Evolutionary conservation across 192 early-diverging fungal genomes (phyloP), one percentile per base, ranked within the genome.

Genomic region (Mortierella alpina): DNA sequence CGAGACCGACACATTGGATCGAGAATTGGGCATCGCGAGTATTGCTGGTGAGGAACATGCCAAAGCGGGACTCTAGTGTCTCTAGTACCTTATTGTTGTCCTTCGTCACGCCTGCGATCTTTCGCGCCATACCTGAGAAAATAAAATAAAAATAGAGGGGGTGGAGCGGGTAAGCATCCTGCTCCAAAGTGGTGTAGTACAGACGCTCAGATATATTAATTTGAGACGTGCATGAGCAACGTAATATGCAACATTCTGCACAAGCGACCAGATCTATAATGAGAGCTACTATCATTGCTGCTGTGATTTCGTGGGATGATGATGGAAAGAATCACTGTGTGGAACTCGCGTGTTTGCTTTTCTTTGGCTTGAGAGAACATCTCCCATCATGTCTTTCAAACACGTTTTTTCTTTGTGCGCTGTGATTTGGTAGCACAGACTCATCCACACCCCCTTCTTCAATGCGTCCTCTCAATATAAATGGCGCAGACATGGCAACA

Each of bases 1-100:
- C 79, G 9, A 88, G 56, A 14, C 77, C 77, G 11, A 72, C 60
- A 49, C 77, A 72, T 23, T 80, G 77, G 49, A 80, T 42, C 18
- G 52, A 14, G 52, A 80, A 80, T 53, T 72, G 63, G 2, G 70
- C 77, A 17, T 59, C 70, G 2, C 68, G 69, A 41, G 70, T 72
- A 20, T 80, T 80, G 47, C 41, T 72, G 40, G 70, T 66, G 0
- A 80, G 60, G 46, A 80, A 74, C 73, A 74, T 75, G 22, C 69
- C 64, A 17, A 75, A 70, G 17, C 69, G 63, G 7, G 72, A 70
- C 42, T 83, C 72, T 14, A 72, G 67, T 1, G 50, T 74, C 40
- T 75, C 63, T n/a, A 71, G 65, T 44, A 75, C 65, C 18, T 77
- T 51, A 3, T 68, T 55, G 31, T 67, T 63, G 44, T 75, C 69